Conservation (phyloP, 805 yeast species). For the Metschnikowia proteae region DNA sequence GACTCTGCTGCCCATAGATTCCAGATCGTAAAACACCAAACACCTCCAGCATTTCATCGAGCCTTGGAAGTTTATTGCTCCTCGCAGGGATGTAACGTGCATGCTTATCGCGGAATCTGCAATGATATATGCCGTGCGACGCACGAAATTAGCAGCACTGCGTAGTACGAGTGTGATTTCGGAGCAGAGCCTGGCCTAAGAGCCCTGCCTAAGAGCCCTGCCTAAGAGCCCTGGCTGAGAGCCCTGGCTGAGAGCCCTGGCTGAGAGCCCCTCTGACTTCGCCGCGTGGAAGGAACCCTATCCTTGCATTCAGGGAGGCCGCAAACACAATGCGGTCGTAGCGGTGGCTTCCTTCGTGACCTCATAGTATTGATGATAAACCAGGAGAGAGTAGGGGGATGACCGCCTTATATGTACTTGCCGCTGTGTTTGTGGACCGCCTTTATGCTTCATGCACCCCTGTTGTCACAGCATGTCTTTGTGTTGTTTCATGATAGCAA, state of each 20-base stretch:
- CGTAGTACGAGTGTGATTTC: neutral
- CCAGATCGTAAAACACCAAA: neutral
- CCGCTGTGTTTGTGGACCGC: neutral
- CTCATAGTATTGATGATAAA: too few species aligned
- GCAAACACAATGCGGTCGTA: too few species aligned
- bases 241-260: neutral
- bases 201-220: too few species aligned
- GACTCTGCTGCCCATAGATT: too few species aligned
- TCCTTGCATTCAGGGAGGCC: too few species aligned
- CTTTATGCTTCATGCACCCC: constrained; percentile 2
- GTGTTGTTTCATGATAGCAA: neutral
- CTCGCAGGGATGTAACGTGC: neutral
- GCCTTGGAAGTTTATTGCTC: neutral
- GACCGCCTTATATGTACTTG: neutral
- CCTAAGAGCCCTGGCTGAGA: too few species aligned
- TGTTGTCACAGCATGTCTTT: neutral
- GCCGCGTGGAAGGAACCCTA: neutral
- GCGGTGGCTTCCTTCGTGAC: too few species aligned
- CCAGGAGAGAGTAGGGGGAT: neutral
- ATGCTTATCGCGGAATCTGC: neutral
- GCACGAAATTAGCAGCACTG: neutral
- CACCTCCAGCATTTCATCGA: neutral
- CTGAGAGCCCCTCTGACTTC: neutral
- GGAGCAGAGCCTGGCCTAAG: neutral
- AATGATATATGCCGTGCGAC: neutral